These are phyloP conservation scores for Ophiocordyceps camponoti-floridani DNA, from an alignment of 2,329 filamentous ascomycete species.

Conservation along the genomic window DNA sequence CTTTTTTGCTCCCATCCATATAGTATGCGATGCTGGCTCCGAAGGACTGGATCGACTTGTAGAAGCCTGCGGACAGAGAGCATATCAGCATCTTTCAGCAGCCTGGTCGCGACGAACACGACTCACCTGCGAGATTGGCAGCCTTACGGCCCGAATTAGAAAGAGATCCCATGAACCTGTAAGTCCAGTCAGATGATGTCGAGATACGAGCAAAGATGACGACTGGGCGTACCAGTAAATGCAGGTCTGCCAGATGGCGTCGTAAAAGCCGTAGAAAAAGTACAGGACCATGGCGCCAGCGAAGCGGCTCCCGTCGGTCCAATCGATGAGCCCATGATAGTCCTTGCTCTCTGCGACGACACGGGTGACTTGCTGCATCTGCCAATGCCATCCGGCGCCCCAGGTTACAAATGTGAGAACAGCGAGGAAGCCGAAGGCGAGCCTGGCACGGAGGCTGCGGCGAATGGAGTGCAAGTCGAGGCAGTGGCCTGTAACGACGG, in stretches of 20 bases:
- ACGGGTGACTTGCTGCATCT: constrained; percentile 33
- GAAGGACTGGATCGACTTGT: constrained; percentile 64
- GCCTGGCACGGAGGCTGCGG: constrained; percentile 60
- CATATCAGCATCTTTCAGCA: neutral
- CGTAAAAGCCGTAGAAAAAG: constrained; percentile 80
- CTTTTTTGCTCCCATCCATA: constrained; percentile 16
- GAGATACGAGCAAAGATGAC: too few relatives aligned
- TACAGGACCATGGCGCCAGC: constrained; percentile 73
- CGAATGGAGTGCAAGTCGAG: constrained; percentile 53
- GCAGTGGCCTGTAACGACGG: constrained; percentile 24
- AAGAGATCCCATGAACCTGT: constrained; percentile 75
- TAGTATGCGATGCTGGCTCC: constrained; percentile 38
- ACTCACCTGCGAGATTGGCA: constrained; percentile 42
- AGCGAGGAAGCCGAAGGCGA: constrained; percentile 41
- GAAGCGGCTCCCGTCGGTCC: constrained; percentile 34
- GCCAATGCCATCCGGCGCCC: constrained; percentile 69
- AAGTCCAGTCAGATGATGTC: neutral
- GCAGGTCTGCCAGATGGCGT: constrained; percentile 77
- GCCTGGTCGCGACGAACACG: neutral
- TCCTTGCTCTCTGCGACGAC: constrained; percentile 8
- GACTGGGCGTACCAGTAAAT: constrained; percentile 71
- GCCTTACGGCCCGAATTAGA: constrained; percentile 86
- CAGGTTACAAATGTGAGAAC: constrained; percentile 59
- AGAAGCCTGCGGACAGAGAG: neutral
- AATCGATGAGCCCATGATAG: constrained; percentile 29